Evolutionary conservation across 176 grass and related monocot species (phyloP), one percentile per base, ranked within the genome.

Genomic region (Olyra latifolia): DNA sequence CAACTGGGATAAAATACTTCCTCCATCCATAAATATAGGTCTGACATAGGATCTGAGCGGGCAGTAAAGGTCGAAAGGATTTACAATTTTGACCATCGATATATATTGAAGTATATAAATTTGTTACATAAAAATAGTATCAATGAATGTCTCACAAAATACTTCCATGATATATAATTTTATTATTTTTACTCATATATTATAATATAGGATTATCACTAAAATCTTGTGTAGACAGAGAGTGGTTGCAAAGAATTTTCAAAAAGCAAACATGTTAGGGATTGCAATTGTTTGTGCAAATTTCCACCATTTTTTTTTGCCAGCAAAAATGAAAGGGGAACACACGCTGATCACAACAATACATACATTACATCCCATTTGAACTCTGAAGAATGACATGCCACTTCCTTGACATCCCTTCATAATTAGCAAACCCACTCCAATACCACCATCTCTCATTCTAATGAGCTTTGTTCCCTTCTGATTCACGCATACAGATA

Each of bases 401-500:
- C 22, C 29, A 59, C 38, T 66, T 78, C 0, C 58, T n/a, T 52
- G 16, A 40, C 30, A 61, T 45, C 19, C 6, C 49, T 23, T 23
- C 6, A 59, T 23, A 75, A 29, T 41, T 39, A 53, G 16, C 55
- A 85, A 85, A 54, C 9, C 23, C 45, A 63, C 32, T 42, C 46
- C 20, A 70, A 48, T 29, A 17, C 46, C 11, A 7, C 42, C 58
- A 57, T 42, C 57, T 69, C 48, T 30, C 46, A 22, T 71, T 60
- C 57, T 49, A 28, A 46, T 47, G 82, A 52, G 11, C 10, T 48
- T 20, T 64, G 20, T 63, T 66, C 60, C 46, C 45, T 70, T 76
- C 77, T 28, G 45, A 71, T 81, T 71, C 57, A 64, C 39, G 65
- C 71, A 76, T 42, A 70, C 40, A 57, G 63, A 85, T 27, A 19